These are phyloP conservation scores for Acer yangbiense DNA, from an alignment of 345 rosid genomes.

Conservation along the genomic window DNA sequence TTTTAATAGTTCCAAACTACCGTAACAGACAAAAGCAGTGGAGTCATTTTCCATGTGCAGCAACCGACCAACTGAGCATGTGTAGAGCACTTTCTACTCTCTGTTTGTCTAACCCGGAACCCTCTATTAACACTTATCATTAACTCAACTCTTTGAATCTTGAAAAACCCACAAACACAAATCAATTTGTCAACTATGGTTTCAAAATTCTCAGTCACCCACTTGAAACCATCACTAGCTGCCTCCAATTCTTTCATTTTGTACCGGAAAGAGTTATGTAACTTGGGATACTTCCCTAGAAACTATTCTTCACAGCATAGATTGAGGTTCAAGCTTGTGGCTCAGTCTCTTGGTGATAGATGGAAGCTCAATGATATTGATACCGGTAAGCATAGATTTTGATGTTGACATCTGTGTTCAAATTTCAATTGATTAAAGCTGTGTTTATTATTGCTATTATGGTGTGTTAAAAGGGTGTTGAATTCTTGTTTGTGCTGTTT, in stretches of 20 bases:
- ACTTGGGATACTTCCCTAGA: slow-evolving; percentile 29
- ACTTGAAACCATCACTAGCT: slow-evolving; percentile 23
- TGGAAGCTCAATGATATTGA: slow-evolving; percentile 81
- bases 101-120: no score
- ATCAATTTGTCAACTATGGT: slow-evolving; percentile 17
- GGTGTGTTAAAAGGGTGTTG: not conserved
- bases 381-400: slow-evolving; percentile 36
- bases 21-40: no score
- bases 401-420: not conserved
- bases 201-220: slow-evolving; percentile 24
- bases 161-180: not conserved
- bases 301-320: slow-evolving; percentile 33
- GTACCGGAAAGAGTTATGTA: slow-evolving; percentile 21
- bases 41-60: no score
- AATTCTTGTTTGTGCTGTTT: no score
- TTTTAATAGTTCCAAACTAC: no score
- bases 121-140: not conserved
- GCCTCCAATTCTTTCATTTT: slow-evolving; percentile 23
- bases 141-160: not conserved
- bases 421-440: not conserved
- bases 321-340: slow-evolving; percentile 52
- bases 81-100: no score
- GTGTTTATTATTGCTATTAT: not conserved
- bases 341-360: slow-evolving; percentile 48
- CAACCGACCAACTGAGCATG: no score